phyloP scores from a whole-genome alignment of 805 yeast species.

The Grigorovia humatica region DNA sequence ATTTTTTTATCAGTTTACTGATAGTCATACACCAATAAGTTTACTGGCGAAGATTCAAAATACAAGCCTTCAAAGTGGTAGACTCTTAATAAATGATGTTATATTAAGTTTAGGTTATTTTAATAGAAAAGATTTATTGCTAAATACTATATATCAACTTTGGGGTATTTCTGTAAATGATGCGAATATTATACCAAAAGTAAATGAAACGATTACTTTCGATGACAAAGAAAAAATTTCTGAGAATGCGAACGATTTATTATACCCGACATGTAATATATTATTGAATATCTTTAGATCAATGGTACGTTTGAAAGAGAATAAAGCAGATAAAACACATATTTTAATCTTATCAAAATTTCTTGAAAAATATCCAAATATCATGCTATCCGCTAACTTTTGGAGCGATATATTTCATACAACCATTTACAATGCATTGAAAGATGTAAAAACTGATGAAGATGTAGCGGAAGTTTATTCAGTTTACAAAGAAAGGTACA shows the following conservation, averaged over 20 bases:
- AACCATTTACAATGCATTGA: background rate
- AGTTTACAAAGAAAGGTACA: slow-evolving; percentile 19
- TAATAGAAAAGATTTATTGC: slow-evolving; percentile 12
- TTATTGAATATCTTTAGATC: slow-evolving; percentile 11
- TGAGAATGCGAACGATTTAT: background rate
- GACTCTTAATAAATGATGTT: slow-evolving; percentile 14
- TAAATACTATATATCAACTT: slow-evolving; percentile 9
- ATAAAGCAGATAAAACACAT: slow-evolving; percentile 8
- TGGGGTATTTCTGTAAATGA: slow-evolving; percentile 11
- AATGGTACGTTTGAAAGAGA: slow-evolving; percentile 12
- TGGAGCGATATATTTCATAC: slow-evolving; percentile 18
- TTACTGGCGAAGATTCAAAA: slow-evolving; percentile 6
- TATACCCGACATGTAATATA: slow-evolving; percentile 13
- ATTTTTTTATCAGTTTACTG: slow-evolving; percentile 3
- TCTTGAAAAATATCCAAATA: slow-evolving; percentile 12
- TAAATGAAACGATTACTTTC: too few species aligned
- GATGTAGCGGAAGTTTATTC: slow-evolving; percentile 10
- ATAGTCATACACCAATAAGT: slow-evolving; percentile 3
- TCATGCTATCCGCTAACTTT: slow-evolving; percentile 13
- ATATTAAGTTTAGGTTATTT: slow-evolving; percentile 19
- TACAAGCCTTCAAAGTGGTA: slow-evolving; percentile 7
- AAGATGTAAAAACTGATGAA: background rate
- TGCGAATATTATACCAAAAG: too few species aligned
- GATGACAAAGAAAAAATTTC: too few species aligned
- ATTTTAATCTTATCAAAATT: slow-evolving; percentile 14